Base-by-base conservation (phyloP, 2,329 filamentous ascomycete species). In the Ophiocordyceps camponoti-leonardi region DNA sequence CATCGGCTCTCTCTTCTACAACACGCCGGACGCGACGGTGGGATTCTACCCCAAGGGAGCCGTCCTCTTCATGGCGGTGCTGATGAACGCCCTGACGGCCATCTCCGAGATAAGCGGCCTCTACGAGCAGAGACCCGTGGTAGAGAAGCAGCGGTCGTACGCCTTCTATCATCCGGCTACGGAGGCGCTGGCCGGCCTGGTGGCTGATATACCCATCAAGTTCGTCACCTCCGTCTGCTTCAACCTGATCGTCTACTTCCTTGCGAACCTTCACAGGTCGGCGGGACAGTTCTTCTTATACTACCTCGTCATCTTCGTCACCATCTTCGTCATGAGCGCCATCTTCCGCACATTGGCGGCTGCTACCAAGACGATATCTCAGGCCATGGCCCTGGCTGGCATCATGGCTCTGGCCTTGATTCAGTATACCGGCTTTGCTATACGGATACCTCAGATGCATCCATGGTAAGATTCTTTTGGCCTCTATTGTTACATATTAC, bases 201-300 rank as follows among this genome's bases (percentile, higher is more conserved):
- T 74, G 0, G 58, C 67, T 1, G 75, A 78, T 42, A 65, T 79
- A 4, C 75, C 77, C 0, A 63, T 77, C 53, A 79, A 79, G 52
- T 72, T 79, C 46, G 47, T 64, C 4, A 66, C 66, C 0, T 65
- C 69, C 0, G 56, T 64, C 1, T 52, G 61, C 5, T 79, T 77
- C 62, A 75, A 79, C 51, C 47, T 77, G 4, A 64, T 73, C 14
- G 56, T 79, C 3, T 80, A 80, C 57, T 80, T 79, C 52, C 55
- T 79, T 53, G 57, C 69, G 1, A 67, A 66, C 1, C 60, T 77
- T 2, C 59, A 67, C 1, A 70, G 81, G 26, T 72, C 76, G 44
- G 67, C 83, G 0, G 75, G 71, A 1, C 66, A 75, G 1, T 92
- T 88, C 67, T 92, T 92, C 63, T 69, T 86, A 50, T 92, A 81